Evolutionary conservation across 2,329 filamentous ascomycete species (phyloP), one percentile per base, ranked within the genome.

Genomic region (Tolypocladium endophyticum): DNA sequence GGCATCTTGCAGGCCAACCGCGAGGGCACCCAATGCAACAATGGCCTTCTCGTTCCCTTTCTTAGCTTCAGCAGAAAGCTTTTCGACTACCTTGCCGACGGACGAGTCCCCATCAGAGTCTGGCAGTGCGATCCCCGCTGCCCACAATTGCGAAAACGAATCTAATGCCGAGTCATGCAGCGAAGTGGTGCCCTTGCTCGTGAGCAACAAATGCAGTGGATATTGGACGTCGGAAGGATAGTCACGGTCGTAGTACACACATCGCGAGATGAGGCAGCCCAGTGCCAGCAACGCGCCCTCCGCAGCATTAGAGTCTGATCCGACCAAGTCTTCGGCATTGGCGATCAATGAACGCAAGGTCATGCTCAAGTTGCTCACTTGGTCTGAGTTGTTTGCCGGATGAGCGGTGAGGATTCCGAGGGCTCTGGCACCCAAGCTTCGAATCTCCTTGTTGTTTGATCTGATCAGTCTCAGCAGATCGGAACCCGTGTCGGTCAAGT

Each of bases 21-120:
- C 86, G 3, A 97, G 76, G 55, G 89, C 82, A 0, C 94, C 94
- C 6, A 97, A 77, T 3, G 90, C 85, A n/a, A 83, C 73, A 56
- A 97, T 93, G 0, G 93, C 89, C 60, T 82, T 86, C 67, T 95
- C 92, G 60, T 90, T 89, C 11, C 91, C 89, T 60, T 88, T 86
- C 69, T 92, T 94, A 12, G 90, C 87, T 61, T 87, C 83, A 0
- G 80, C 77, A 7, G 83, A 79, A 0, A 97, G 76, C 8, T 84
- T 82, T 23, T 87, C 80, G 30, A 87, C 78, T 18, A 92, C 76
- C 1, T 78, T 71, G 35, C 71, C 72, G 4, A 74, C 66, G 35
- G 70, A 64, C 5, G 68, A 64, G 7, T 66, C 62, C 1, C 71
- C 71, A 2, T 73, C 66, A 36, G 38, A 60, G 35, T 64, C 62